phyloP scores from a whole-genome alignment of 164 flowering plant genomes.

The Vitis rotundifolia region DNA sequence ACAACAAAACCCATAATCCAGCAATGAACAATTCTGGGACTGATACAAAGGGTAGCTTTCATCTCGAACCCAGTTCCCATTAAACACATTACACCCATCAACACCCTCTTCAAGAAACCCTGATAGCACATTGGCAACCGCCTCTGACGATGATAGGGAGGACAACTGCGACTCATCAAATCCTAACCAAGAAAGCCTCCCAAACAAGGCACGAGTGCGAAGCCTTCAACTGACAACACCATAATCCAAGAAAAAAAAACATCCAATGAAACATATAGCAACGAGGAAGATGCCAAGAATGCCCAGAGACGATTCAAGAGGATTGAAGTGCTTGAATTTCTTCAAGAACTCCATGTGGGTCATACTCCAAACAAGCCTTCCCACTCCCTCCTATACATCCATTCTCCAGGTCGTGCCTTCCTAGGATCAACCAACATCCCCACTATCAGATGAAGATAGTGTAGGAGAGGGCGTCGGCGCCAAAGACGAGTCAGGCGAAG shows the following conservation, averaged over 20 bases:
- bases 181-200: slow-evolving; percentile 21
- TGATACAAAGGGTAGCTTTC: slow-evolving; percentile 73
- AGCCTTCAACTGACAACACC: slow-evolving; percentile 13
- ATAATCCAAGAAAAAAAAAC: slow-evolving; percentile 53
- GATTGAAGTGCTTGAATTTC: slow-evolving; percentile 50
- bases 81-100: slow-evolving; percentile 65
- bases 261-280: slow-evolving; percentile 31
- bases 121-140: slow-evolving; percentile 10
- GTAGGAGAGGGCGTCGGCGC: too few relatives aligned
- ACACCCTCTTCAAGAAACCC: slow-evolving; percentile 47
- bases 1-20: slow-evolving; percentile 84
- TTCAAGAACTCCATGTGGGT: slow-evolving; percentile 42
- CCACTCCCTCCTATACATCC: too few relatives aligned
- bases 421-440: too few relatives aligned
- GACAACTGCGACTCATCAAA: slow-evolving; percentile 8
- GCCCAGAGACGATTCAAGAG: slow-evolving; percentile 41
- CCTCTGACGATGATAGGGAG: not conserved
- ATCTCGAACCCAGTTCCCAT: slow-evolving; percentile 90
- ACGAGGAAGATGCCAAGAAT: slow-evolving; percentile 43
- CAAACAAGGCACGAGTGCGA: slow-evolving; percentile 1
- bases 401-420: too few relatives aligned
- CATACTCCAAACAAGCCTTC: slow-evolving; percentile 8
- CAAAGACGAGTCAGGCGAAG: too few relatives aligned
- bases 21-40: slow-evolving; percentile 53
- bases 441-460: too few relatives aligned